phyloP scores from a whole-genome alignment of 306 rosid genomes.

The Coriaria nepalensis region DNA sequence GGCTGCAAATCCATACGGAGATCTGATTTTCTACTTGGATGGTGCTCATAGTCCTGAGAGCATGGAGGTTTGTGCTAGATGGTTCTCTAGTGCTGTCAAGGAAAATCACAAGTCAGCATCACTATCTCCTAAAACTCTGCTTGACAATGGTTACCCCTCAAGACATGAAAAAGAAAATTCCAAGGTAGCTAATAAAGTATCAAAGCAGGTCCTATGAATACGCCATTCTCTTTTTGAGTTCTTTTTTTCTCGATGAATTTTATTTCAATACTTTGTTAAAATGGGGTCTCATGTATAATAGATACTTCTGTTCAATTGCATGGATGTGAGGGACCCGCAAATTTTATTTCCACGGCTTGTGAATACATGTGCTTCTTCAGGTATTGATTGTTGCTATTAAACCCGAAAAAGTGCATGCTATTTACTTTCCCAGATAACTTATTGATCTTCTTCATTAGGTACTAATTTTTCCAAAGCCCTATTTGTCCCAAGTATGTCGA shows the following conservation, averaged over 20 bases:
- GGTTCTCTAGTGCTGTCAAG: conserved; percentile 33
- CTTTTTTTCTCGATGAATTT: too few species aligned
- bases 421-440: too few species aligned
- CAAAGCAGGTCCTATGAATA: conserved; percentile 48
- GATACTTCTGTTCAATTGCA: conserved; percentile 82
- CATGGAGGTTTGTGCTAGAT: conserved; percentile 50
- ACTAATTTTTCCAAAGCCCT: conserved; percentile 50
- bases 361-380: conserved; percentile 55
- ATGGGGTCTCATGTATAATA: conserved; percentile 20
- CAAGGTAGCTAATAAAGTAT: conserved; percentile 23
- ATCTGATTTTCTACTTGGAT: conserved; percentile 62
- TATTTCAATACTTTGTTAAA: too few species aligned
- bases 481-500: conserved; percentile 65
- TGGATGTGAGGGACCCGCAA: conserved; percentile 58
- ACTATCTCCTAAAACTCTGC: conserved; percentile 15
- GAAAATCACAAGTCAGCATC: conserved; percentile 17
- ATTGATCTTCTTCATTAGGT: conserved; percentile 26
- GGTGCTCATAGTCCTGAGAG: conserved; percentile 93
- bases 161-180: conserved; percentile 13
- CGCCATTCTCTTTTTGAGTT: too few species aligned
- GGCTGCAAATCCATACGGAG: conserved; percentile 31
- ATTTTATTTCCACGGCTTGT: conserved; percentile 53
- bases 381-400: too few species aligned
- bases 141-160: conserved; percentile 22
- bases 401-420: too few species aligned